Conservation (phyloP, 495 filamentous ascomycete genomes). For the Lindgomyces ingoldianus region DNA sequence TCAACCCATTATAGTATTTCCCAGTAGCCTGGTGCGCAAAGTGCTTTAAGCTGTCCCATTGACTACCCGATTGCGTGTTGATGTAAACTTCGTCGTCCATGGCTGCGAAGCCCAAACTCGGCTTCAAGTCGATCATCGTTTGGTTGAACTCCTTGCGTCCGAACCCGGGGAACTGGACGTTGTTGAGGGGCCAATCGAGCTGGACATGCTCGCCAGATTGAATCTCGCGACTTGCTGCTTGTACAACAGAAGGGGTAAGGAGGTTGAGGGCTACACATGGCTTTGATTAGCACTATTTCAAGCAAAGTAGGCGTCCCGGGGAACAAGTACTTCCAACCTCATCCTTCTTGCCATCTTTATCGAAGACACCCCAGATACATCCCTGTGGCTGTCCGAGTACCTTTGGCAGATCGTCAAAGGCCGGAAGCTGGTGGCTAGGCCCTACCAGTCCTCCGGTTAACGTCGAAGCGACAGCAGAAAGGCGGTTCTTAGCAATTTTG, state of each 20-base stretch:
- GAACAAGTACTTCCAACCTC: slow-evolving; percentile 50
- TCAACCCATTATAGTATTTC: slow-evolving; percentile 57
- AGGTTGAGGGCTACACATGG: slow-evolving; percentile 49
- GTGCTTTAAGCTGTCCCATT: slow-evolving; percentile 45
- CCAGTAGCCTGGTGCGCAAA: slow-evolving; percentile 52
- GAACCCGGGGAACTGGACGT: slow-evolving; percentile 46
- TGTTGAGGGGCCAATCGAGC: slow-evolving; percentile 51
- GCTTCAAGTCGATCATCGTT: slow-evolving; percentile 51
- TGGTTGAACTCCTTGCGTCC: slow-evolving; percentile 57
- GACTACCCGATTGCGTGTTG: slow-evolving; percentile 53
- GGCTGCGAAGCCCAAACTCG: slow-evolving; percentile 33
- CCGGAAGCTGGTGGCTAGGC: slow-evolving; percentile 32
- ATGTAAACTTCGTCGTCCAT: slow-evolving; percentile 49
- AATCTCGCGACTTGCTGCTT: slow-evolving; percentile 54
- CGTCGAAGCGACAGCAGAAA: slow-evolving; percentile 11
- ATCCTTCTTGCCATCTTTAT: slow-evolving; percentile 62
- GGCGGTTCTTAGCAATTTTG: slow-evolving; percentile 19
- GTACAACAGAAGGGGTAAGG: slow-evolving; percentile 56
- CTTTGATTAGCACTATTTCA: neutral
- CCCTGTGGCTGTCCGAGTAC: slow-evolving; percentile 64
- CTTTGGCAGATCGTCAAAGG: slow-evolving; percentile 61
- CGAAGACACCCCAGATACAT: slow-evolving; percentile 67
- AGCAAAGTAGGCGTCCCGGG: neutral
- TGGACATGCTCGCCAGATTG: slow-evolving; percentile 52
- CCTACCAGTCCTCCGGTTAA: slow-evolving; percentile 14